These are phyloP conservation scores for Odonthalia washingtoniensis DNA, from an alignment of 31 red algal genomes.

Conservation along the genomic window DNA sequence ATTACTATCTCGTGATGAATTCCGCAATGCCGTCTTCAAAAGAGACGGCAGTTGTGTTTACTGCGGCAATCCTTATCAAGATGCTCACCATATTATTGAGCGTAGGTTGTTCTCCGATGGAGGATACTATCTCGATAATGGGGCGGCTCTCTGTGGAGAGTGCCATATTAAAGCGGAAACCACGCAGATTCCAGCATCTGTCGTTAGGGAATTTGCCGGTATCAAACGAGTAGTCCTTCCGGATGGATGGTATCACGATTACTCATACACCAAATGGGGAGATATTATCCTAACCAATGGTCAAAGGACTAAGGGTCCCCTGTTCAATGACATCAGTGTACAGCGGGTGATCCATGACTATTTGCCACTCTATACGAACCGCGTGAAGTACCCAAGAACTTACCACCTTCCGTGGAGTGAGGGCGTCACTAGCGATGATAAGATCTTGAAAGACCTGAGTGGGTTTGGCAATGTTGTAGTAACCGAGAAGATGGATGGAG, in stretches of 20 bases:
- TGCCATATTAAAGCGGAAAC: slow-evolving; percentile 16
- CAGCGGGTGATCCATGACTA: not conserved
- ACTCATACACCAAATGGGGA: slow-evolving; percentile 16
- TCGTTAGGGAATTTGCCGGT: not conserved
- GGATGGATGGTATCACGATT: not conserved
- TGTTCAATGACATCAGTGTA: slow-evolving; percentile 8
- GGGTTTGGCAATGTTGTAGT: slow-evolving; percentile 12
- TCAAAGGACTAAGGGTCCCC: not conserved
- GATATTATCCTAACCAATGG: not conserved
- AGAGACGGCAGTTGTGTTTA: not conserved
- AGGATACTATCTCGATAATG: slow-evolving; percentile 23
- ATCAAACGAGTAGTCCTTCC: slow-evolving; percentile 16
- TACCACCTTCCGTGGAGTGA: slow-evolving; percentile 12
- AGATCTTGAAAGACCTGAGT: not conserved
- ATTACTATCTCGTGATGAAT: slow-evolving; percentile 9
- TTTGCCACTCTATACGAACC: slow-evolving; percentile 1
- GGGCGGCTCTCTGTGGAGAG: not conserved
- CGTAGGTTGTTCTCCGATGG: slow-evolving; percentile 2
- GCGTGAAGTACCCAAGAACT: slow-evolving; percentile 26
- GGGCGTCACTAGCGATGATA: slow-evolving; percentile 32
- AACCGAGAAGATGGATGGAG: slow-evolving; percentile 33
- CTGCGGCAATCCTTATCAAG: not conserved
- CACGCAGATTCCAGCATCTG: not conserved
- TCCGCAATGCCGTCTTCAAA: not conserved
- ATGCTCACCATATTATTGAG: slow-evolving; percentile 20